Conservation (phyloP, 805 yeast species). For the Ogataea glucozyma region DNA sequence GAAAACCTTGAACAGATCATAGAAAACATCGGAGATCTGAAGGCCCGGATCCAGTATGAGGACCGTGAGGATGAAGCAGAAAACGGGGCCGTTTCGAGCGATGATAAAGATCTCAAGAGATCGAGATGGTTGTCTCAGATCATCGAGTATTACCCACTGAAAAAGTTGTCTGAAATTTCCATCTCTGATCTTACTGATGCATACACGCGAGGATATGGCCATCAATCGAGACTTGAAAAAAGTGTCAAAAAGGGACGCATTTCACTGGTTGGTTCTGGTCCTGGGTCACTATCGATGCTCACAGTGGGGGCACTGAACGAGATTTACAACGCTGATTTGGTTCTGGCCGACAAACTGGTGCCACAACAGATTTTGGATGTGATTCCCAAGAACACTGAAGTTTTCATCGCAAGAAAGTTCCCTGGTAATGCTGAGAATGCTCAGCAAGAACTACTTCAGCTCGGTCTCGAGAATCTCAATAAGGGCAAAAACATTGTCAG, state of each 20-base stretch:
- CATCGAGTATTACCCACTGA: slow-evolving; percentile 86
- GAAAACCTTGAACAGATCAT: slow-evolving; percentile 69
- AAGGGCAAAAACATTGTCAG: slow-evolving; percentile 80
- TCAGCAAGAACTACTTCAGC: slow-evolving; percentile 75
- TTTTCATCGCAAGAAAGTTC: slow-evolving; percentile 87
- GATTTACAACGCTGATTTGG: slow-evolving; percentile 77
- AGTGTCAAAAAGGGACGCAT: slow-evolving; percentile 50
- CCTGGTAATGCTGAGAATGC: slow-evolving; percentile 97
- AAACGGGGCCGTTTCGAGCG: slow-evolving; percentile 34
- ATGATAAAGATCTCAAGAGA: slow-evolving; percentile 55
- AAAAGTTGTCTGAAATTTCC: slow-evolving; percentile 58
- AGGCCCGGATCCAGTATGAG: slow-evolving; percentile 54
- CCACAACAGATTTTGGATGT: slow-evolving; percentile 83
- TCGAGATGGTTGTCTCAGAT: slow-evolving; percentile 86
- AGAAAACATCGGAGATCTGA: slow-evolving; percentile 63
- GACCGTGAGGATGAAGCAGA: slow-evolving; percentile 40
- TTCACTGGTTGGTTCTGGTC: slow-evolving; percentile 91
- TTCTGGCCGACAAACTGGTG: slow-evolving; percentile 88
- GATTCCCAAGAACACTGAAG: slow-evolving; percentile 73
- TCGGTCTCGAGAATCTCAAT: slow-evolving; percentile 65
- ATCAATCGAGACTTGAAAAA: background rate
- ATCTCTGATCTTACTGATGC: slow-evolving; percentile 53
- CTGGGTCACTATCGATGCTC: slow-evolving; percentile 80
- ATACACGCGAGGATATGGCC: slow-evolving; percentile 7
- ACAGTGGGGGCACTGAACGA: slow-evolving; percentile 84